Base-by-base conservation (phyloP, 2,329 filamentous ascomycete genomes). In the Phyllosticta capitalensis region DNA sequence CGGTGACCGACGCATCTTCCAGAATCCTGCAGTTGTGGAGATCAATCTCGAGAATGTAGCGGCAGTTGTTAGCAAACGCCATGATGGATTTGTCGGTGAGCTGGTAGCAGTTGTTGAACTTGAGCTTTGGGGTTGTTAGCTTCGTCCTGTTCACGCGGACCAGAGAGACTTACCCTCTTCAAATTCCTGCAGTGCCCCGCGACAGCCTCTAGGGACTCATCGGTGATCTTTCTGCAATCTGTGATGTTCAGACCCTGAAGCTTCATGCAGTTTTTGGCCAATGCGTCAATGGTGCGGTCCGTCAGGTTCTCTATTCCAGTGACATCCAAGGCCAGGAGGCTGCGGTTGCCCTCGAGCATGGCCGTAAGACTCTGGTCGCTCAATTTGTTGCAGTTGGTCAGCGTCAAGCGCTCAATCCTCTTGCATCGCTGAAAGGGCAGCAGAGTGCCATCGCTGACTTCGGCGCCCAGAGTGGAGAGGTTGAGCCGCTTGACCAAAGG, bases 191-290 rank as follows among this genome's bases (percentile, higher is more conserved):
- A 97, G 68, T 78, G 90, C 69, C 89, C 80, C 6, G 94, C 92
- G 30, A 99, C 82, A 12, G 81, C 78, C 54, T 91, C 83, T 72
- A 99, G 80, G 56, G 91, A 94, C 56, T 92, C 88, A 68, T 95
- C 92, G 7, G 91, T 91, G 56, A 97, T 85, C 68, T 83, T 87
- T 62, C 81, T 83, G 76, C 94, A 99, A 58, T 85, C 86, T 1
- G 92, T 92, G 63, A 99, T 87, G 69, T 99, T 99, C 55, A 99
- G 77, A 3, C 94, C 94, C 73, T 99, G 94, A 7, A 99, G 80
- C 56, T 89, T 84, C 54, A 83, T 81, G 72, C 94, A 97, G 72
- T 94, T 87, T 60, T 86, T 80, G 0, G 92, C 89, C 61, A 99
- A 84, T 20, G 85, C 82, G 64, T 83, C 77, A 71, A 96, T 85